A percentile compares a stretch with the other conserved stretches of the same genome.
Evolutionary conservation across 2,329 filamentous ascomycete species (phyloP).

Genomic region (Trichophyton equinum): DNA sequence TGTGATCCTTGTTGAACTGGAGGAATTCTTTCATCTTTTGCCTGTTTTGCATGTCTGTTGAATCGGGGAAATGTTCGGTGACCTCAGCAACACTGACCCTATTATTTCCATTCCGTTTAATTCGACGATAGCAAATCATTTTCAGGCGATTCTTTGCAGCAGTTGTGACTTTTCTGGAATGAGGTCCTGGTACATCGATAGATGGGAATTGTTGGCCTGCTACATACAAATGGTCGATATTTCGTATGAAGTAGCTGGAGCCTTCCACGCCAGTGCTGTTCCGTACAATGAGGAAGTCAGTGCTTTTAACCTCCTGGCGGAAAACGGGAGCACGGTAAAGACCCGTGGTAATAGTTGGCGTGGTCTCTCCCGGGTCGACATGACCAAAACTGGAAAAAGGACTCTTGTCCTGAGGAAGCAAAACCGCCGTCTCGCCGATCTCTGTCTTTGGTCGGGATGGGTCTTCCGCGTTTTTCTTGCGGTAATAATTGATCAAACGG

Average conservation of each 20-base stretch:
- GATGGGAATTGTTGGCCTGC: conserved; percentile 91
- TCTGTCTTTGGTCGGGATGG: conserved; percentile 64
- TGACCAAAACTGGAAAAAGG: conserved; percentile 92
- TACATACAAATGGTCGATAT: conserved; percentile 78
- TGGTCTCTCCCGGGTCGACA: conserved; percentile 79
- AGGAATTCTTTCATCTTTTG: conserved; percentile 97
- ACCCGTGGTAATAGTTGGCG: conserved; percentile 81
- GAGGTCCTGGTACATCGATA: conserved; percentile 81
- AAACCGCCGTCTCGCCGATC: conserved; percentile 74
- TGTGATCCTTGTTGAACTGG: conserved; percentile 73
- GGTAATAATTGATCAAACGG: conserved; percentile 92
- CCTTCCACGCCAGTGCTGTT: conserved; percentile 69
- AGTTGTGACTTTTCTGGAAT: conserved; percentile 89
- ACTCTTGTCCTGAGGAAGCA: conserved; percentile 87
- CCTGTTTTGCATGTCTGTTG: conserved; percentile 86
- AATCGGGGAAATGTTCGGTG: conserved; percentile 82
- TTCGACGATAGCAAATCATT: conserved; percentile 86
- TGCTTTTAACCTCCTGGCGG: conserved; percentile 62
- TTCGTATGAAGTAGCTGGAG: conserved; percentile 68
- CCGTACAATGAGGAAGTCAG: conserved; percentile 77
- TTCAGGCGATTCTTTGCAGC: conserved; percentile 94
- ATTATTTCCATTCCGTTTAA: conserved; percentile 59
- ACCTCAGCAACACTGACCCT: conserved; percentile 68
- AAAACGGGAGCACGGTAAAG: conserved; percentile 95
- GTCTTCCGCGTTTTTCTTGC: conserved; percentile 68